These are phyloP conservation scores for Colletotrichum godetiae DNA, from an alignment of 2,329 filamentous ascomycete species.

Conservation along the genomic window DNA sequence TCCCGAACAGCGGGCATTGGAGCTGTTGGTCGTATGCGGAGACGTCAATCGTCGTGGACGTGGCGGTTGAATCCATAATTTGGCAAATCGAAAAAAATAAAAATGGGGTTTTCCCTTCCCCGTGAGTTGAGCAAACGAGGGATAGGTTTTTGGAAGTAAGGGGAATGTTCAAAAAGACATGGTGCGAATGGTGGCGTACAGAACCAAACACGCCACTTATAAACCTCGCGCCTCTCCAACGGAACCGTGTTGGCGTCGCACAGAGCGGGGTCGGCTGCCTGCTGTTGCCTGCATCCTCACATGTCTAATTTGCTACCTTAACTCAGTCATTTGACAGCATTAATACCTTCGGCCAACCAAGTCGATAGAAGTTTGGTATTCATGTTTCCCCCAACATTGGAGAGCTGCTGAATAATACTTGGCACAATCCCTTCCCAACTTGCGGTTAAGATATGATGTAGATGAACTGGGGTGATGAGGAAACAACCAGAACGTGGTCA, in stretches of 20 bases:
- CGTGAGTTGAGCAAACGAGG: too few relatives aligned
- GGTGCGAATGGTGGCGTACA: background rate
- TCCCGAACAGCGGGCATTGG: conserved; percentile 43
- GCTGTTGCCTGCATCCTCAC: conserved; percentile 2
- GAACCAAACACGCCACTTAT: background rate
- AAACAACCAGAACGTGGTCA: too few relatives aligned
- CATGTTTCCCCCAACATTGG: background rate
- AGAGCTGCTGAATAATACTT: background rate
- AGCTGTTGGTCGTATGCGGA: background rate
- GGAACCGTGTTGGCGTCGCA: background rate
- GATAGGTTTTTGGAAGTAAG: too few relatives aligned
- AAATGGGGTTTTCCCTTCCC: too few relatives aligned
- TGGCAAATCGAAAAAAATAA: too few relatives aligned
- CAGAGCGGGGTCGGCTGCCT: conserved; percentile 29
- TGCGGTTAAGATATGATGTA: background rate
- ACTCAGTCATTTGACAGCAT: background rate
- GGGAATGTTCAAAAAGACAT: background rate
- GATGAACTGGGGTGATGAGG: background rate
- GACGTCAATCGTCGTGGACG: background rate
- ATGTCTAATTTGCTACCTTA: background rate
- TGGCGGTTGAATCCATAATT: background rate
- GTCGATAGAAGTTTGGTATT: background rate
- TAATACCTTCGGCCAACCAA: background rate
- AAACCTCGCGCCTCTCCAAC: background rate
- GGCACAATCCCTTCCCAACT: background rate